Conservation (phyloP, 352 stramenopile genomes). For the Peronospora farinosa region DNA sequence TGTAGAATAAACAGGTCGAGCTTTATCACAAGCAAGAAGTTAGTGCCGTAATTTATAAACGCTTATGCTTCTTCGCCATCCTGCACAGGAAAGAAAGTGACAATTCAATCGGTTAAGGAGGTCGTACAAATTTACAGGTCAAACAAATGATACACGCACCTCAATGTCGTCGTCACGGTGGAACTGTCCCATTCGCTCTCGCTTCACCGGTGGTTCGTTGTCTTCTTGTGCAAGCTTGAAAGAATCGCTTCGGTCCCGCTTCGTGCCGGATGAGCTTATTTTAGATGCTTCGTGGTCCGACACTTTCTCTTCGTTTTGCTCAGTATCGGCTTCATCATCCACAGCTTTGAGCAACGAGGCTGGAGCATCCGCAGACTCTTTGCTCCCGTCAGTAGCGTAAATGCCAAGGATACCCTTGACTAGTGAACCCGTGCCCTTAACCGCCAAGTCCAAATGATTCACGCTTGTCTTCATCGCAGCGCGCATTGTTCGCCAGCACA, state of each 20-base stretch:
- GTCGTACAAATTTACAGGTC: background rate
- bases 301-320: slow-evolving; percentile 11
- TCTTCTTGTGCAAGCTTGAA: slow-evolving; percentile 21
- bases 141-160: slow-evolving; percentile 11
- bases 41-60: background rate
- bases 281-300: slow-evolving; percentile 4
- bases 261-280: slow-evolving; percentile 11
- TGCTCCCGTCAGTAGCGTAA: slow-evolving; percentile 13
- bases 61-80: slow-evolving; percentile 24
- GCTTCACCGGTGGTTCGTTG: slow-evolving; percentile 27
- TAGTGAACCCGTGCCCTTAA: slow-evolving; percentile 51
- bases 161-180: slow-evolving; percentile 28
- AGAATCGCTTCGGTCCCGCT: slow-evolving; percentile 38
- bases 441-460: slow-evolving; percentile 58
- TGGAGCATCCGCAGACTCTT: slow-evolving; percentile 13
- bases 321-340: slow-evolving; percentile 2
- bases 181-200: slow-evolving; percentile 22
- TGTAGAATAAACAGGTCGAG: background rate
- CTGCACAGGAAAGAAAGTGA: slow-evolving; percentile 4
- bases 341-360: slow-evolving; percentile 4
- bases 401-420: slow-evolving; percentile 69
- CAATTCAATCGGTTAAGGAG: background rate
- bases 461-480: slow-evolving; percentile 71
- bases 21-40: slow-evolving; percentile 6
- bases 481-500: slow-evolving; percentile 81